phyloP scores from a whole-genome alignment of 1,139 yeast species.

The Hemisphaericaspora xylanilytica region DNA sequence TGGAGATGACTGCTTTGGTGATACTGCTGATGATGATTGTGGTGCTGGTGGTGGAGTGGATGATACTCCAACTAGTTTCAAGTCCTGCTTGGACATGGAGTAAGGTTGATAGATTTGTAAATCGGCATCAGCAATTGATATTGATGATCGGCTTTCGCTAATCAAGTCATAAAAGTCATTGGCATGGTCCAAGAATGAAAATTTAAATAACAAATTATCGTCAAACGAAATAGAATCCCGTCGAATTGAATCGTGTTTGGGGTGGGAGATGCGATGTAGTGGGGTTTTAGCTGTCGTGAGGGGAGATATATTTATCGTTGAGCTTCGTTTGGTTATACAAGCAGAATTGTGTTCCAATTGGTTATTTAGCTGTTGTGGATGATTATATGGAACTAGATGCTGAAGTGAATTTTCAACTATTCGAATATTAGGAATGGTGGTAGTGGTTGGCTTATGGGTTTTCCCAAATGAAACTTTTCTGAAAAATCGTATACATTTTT shows the following conservation, averaged over 20 bases:
- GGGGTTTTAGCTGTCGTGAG: no score
- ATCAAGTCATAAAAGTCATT: neutral
- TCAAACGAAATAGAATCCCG: constrained; percentile 15
- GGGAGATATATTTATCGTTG: no score
- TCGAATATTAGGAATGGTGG: neutral
- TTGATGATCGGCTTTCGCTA: neutral
- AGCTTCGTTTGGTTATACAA: neutral
- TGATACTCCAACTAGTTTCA: neutral
- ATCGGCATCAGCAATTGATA: no score
- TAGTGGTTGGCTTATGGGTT: neutral
- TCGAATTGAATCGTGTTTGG: neutral
- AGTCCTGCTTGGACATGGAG: neutral
- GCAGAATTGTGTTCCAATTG: neutral
- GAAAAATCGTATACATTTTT: no score
- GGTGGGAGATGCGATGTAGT: neutral
- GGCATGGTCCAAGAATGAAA: no score
- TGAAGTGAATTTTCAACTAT: constrained; percentile 1
- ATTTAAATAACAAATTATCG: constrained; percentile 15
- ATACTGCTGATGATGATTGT: no score
- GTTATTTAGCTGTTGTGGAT: neutral
- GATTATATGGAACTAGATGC: neutral
- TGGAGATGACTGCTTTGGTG: no score
- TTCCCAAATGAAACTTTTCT: no score
- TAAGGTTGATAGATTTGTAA: neutral
- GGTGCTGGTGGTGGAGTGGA: neutral